Percentiles rank a stretch among this genome's conserved stretches.
Conservation (phyloP, 2,329 filamentous ascomycete genomes). For the Stagonosporopsis tanaceti region DNA sequence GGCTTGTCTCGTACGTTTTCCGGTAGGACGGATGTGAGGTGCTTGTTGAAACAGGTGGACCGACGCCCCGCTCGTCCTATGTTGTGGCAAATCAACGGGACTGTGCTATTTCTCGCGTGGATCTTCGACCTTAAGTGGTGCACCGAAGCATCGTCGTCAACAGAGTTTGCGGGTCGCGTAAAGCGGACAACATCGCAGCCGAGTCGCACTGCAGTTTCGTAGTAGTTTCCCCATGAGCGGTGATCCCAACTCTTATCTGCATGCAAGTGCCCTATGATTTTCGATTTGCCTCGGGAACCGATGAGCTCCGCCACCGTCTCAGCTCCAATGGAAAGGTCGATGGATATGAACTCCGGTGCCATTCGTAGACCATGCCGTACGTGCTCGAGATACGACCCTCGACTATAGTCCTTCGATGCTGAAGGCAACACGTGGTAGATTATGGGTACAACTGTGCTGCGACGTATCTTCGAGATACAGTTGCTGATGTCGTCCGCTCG, state of each 20-base stretch:
- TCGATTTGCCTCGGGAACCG: constrained; percentile 62
- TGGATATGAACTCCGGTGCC: constrained; percentile 65
- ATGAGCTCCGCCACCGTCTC: constrained; percentile 61
- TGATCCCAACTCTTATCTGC: constrained; percentile 64
- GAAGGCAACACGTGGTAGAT: constrained; percentile 49
- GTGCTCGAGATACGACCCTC: constrained; percentile 62
- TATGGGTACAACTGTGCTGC: constrained; percentile 65
- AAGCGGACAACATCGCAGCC: constrained; percentile 71
- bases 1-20: constrained; percentile 51
- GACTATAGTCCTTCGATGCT: constrained; percentile 36
- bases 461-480: constrained; percentile 66
- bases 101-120: constrained; percentile 52
- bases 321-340: constrained; percentile 68
- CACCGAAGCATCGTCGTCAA: constrained; percentile 71
- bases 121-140: constrained; percentile 63
- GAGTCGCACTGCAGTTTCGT: constrained; percentile 64
- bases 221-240: constrained; percentile 63
- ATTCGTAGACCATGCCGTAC: constrained; percentile 68
- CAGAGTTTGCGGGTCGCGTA: constrained; percentile 62
- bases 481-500: constrained; percentile 60
- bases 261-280: constrained; percentile 67
- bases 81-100: constrained; percentile 71
- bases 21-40: constrained; percentile 68
- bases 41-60: constrained; percentile 72
- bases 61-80: constrained; percentile 68